Percentiles rank a stretch among this genome's conserved stretches.
Evolutionary conservation across 78 protist species (phyloP).

Genomic region (Capsaspora owczarzaki): DNA sequence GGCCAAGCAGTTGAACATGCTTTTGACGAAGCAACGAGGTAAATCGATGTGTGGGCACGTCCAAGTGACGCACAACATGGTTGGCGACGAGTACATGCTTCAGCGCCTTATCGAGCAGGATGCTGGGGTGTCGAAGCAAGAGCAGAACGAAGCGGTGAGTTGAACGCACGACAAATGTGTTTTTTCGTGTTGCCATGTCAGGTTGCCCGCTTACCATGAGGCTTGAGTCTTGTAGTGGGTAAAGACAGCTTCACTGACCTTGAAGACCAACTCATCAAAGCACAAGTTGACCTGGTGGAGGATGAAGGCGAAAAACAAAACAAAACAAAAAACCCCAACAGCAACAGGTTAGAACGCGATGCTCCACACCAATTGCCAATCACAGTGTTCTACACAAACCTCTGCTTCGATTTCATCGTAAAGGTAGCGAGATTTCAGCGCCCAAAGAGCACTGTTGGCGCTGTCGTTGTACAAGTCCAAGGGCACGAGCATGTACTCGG

Average conservation of each 20-base stretch:
- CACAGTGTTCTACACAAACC: neutral
- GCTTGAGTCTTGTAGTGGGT: constrained; percentile 63
- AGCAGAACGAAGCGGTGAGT: neutral
- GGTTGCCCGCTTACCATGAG: too few species aligned
- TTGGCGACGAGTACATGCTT: too few species aligned
- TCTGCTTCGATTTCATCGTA: constrained; percentile 85
- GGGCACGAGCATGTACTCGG: constrained; percentile 59
- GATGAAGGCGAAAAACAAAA: neutral
- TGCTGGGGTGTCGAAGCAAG: neutral
- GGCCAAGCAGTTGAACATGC: constrained; percentile 45
- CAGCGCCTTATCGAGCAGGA: constrained; percentile 50
- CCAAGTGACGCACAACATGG: too few species aligned
- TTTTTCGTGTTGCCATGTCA: too few species aligned
- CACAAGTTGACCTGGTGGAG: constrained; percentile 42
- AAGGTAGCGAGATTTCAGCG: constrained; percentile 49
- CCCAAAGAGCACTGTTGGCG: constrained; percentile 53
- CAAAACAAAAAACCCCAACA: too few species aligned
- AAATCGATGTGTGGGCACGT: too few species aligned
- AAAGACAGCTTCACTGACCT: constrained; percentile 53
- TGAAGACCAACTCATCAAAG: constrained; percentile 78
- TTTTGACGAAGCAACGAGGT: neutral
- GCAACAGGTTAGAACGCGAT: too few species aligned
- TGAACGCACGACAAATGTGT: too few species aligned
- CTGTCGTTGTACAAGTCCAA: constrained; percentile 81
- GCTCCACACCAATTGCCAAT: neutral